Conservation (phyloP, 768 basidiomycete species). For the Trametes meyenii region DNA sequence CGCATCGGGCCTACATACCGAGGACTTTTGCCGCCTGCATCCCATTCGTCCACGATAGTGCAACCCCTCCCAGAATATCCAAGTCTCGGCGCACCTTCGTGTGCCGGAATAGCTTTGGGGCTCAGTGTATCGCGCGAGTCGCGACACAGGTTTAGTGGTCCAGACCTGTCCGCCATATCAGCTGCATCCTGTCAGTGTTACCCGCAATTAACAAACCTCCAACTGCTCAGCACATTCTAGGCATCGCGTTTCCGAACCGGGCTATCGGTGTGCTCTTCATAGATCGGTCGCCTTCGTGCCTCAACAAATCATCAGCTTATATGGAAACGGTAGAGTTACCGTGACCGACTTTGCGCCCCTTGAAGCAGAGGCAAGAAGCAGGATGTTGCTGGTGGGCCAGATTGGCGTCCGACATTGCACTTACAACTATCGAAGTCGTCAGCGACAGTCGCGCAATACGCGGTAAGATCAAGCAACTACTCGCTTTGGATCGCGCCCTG, state of each 20-base stretch:
- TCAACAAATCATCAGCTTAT: no score
- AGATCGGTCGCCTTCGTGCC: no score
- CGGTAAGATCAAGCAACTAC: not conserved
- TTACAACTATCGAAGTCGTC: not conserved
- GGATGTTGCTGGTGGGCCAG: no score
- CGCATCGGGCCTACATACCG: slow-evolving; percentile 10
- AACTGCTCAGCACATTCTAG: no score
- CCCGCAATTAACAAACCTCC: no score
- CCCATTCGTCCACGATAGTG: not conserved
- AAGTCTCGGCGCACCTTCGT: not conserved
- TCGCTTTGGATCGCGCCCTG: no score
- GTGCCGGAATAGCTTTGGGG: slow-evolving; percentile 1
- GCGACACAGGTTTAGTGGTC: not conserved
- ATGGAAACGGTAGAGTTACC: no score
- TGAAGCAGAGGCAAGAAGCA: no score
- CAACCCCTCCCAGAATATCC: not conserved
- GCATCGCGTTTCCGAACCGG: no score
- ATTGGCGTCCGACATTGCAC: not conserved
- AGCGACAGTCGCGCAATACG: not conserved
- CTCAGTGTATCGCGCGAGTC: not conserved
- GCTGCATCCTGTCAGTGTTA: not conserved
- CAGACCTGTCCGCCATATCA: not conserved
- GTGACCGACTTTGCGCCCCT: no score
- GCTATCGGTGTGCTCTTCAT: no score
- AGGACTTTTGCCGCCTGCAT: not conserved